These are phyloP conservation scores for Epithemia pelagica DNA, from an alignment of 108 stramenopile species.

Conservation along the genomic window DNA sequence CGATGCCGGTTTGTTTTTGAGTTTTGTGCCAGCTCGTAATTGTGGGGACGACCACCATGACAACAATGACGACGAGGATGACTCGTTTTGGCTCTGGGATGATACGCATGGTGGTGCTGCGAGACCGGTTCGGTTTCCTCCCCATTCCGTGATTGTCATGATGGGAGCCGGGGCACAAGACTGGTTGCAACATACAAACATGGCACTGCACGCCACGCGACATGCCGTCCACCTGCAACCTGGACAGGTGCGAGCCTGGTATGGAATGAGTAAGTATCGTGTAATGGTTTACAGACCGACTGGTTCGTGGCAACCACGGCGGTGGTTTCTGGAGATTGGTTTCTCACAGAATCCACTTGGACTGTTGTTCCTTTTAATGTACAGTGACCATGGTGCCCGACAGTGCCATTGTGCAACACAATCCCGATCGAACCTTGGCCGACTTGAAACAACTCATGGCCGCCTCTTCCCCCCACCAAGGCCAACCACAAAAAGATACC, in stretches of 20 bases:
- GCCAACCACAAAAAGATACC: no score
- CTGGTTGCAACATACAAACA: conserved; percentile 32
- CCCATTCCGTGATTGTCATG: conserved; percentile 40
- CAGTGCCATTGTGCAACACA: conserved; percentile 17
- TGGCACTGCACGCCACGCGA: conserved; percentile 43
- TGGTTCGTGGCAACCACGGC: neutral
- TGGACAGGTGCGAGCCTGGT: conserved; percentile 45
- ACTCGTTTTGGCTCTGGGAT: conserved; percentile 29
- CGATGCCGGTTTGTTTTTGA: conserved; percentile 73
- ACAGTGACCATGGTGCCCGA: conserved; percentile 55
- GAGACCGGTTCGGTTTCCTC: conserved; percentile 38
- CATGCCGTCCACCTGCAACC: conserved; percentile 54
- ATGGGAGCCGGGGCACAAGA: conserved; percentile 66
- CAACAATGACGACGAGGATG: conserved; percentile 5
- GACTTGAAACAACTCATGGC: conserved; percentile 26
- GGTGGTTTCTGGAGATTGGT: neutral
- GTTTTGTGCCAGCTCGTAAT: conserved; percentile 61
- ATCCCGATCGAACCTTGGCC: conserved; percentile 15
- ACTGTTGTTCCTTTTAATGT: no score
- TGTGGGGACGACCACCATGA: conserved; percentile 24
- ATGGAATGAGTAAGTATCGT: conserved; percentile 56
- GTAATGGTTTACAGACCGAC: neutral
- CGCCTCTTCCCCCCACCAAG: no score
- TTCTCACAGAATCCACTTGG: no score
- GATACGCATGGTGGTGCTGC: conserved; percentile 8